These are phyloP conservation scores for Earliella scabrosa DNA, from an alignment of 1,284 basidiomycete species.

Conservation along the genomic window DNA sequence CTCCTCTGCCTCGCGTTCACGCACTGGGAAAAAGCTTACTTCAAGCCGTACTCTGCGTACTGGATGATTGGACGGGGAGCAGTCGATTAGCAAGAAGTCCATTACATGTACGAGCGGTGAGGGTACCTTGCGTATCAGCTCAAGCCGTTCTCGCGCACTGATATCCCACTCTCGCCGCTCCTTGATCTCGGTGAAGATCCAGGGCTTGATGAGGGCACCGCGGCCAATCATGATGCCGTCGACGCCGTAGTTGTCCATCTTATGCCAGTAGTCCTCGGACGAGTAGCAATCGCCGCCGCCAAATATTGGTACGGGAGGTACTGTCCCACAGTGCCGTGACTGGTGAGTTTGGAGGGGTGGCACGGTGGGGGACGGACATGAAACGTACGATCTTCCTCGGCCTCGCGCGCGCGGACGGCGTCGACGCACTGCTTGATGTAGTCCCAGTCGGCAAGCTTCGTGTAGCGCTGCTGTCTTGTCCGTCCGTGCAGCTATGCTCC, in stretches of 20 bases:
- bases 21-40: constrained; percentile 45
- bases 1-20: background rate
- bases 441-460: constrained; percentile 87
- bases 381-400: constrained; percentile 73
- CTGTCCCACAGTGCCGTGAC: constrained; percentile 45
- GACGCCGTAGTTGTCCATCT: constrained; percentile 78
- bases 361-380: background rate
- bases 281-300: constrained; percentile 97
- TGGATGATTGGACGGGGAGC: constrained; percentile 35
- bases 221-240: constrained; percentile 96
- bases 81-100: too few relatives aligned
- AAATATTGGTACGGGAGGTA: constrained; percentile 89
- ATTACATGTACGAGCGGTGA: too few relatives aligned
- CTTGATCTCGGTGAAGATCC: constrained; percentile 97
- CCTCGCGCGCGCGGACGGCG: constrained; percentile 79
- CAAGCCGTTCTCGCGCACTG: constrained; percentile 87
- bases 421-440: constrained; percentile 90
- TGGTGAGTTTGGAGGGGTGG: constrained; percentile 1
- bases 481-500: constrained; percentile 84
- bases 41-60: constrained; percentile 84
- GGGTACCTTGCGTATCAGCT: constrained; percentile 77
- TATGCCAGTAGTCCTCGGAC: constrained; percentile 82
- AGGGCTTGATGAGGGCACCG: constrained; percentile 95
- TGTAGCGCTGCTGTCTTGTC: constrained; percentile 90
- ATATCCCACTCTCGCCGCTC: constrained; percentile 96